Evolutionary conservation across 306 rosid species (phyloP), one percentile per base, ranked within the genome.

Genomic region (Ormosia emarginata): DNA sequence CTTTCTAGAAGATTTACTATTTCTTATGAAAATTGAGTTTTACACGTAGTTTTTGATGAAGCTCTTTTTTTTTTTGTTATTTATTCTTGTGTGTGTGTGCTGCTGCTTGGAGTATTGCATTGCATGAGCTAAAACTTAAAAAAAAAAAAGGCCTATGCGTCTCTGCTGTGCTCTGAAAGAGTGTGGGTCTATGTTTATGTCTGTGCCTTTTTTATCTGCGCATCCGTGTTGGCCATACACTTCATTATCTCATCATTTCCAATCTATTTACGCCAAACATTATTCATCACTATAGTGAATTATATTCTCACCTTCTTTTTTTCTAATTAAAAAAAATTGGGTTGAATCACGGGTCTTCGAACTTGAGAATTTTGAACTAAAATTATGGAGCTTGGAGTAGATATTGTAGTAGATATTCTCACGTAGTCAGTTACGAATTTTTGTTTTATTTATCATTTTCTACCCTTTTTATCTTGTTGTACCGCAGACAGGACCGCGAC

Each of bases 81-180:
- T 70, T 71, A 71, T n/a, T n/a, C 43, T 44, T 4, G 63, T 71
- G 72, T 46, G 56, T 80, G 81, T 82, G 78, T 5, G 71, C 32
- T 74, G n/a, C n/a, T n/a, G n/a, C 84, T 91, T 89, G 93, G 89
- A 88, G 67, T 81, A 47, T 86, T 82, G 84, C 85, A 88, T 86
- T 71, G 79, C 79, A 80, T 80, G 86, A 86, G 83, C 86, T 74
- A 77, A 82, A 84, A 37, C 33, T 71, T 36, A 4, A 62, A 76
- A 32, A 17, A 4, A 7, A n/a, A 64, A 46, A 77, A 6, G 10
- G 11, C 41, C 30, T 14, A 79, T 80, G 57, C 66, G 47, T 32
- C 17, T 70, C 39, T 61, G 40, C 29, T 67, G 6, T 65, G n/a
- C 41, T 64, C 73, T 59, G 47, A 18, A 32, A 40, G 6, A 40